These are phyloP conservation scores for Leptographium flavum DNA, from an alignment of 2,329 filamentous ascomycete genomes.

Conservation along the genomic window DNA sequence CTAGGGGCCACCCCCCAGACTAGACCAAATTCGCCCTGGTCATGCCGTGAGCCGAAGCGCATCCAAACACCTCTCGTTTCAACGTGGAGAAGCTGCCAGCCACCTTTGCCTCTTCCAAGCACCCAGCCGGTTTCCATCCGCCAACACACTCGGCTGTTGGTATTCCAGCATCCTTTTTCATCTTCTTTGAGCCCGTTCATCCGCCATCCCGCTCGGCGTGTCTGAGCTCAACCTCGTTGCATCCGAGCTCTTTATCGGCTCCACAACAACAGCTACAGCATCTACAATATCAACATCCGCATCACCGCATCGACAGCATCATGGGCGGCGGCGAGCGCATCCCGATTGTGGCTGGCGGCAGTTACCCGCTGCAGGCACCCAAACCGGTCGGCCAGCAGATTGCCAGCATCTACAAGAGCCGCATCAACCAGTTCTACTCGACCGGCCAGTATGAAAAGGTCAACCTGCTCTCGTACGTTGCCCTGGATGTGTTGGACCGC, in stretches of 20 bases:
- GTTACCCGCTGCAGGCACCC: slow-evolving; percentile 13
- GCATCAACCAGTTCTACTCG: slow-evolving; percentile 13
- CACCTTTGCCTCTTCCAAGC: background rate
- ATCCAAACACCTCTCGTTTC: no score
- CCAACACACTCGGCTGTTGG: no score
- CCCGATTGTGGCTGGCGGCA: slow-evolving; percentile 5
- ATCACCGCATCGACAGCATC: slow-evolving; percentile 1
- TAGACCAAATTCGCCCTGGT: background rate
- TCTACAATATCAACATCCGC: no score
- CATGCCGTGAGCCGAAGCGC: no score
- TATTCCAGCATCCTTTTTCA: background rate
- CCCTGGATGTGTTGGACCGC: background rate
- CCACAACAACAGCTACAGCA: no score
- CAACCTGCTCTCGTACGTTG: slow-evolving; percentile 14
- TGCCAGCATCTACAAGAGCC: slow-evolving; percentile 11
- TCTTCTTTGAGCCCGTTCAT: background rate
- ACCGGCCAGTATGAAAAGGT: slow-evolving; percentile 13
- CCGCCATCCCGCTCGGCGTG: no score
- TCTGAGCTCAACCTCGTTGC: background rate
- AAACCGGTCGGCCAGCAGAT: slow-evolving; percentile 14
- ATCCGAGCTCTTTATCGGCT: background rate
- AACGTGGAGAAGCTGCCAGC: background rate
- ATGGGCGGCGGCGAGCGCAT: slow-evolving; percentile 13
- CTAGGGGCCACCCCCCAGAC: no score
- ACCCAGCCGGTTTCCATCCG: no score